Evolutionary conservation across 371 early-diverging fungal genomes (phyloP), one percentile per base, ranked within the genome.

Genomic region (Basidiobolus meristosporus): DNA sequence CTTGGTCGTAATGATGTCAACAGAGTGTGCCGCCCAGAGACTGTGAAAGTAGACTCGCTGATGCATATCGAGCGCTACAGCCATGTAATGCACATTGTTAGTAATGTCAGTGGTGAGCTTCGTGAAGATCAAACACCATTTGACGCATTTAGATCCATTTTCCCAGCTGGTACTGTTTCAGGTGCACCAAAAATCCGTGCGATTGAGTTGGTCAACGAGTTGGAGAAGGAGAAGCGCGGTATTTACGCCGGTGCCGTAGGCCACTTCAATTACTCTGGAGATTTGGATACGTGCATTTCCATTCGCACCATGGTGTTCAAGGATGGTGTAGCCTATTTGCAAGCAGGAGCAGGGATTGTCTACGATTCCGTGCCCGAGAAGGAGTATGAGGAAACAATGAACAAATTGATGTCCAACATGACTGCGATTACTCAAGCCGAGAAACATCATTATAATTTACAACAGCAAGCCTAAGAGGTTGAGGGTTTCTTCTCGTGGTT

Each of bases 11-110:
- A 96, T 56, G 97, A 96, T 54, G 76, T 88, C 16, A 92, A 96
- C 60, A 82, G 93, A 32, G 73, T 96, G 20, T 93, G 92, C 59
- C 63, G 78, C 41, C 93, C 97, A 1, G 70, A 69, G 42, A 72
- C 90, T 22, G 92, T 91, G 44, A 79, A 68, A 43, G 91, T 92
- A 7, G 90, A 92, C 49, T 88, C 87, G 44, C 60, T 93, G 43
- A 96, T 96, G 97, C 76, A 88, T 40, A 77, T 93, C 45, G 97
- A 96, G 54, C 68, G 77, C 29, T 96, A 89, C 51, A 82, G 84
- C 23, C 93, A 96, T 52, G 96, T 92, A 21, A 96, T 96, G 91
- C 97, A 96, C 46, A 91, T 96, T 53, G 93, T 93, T 12, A 79
- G 81, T 44, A 80, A 90, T 47, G 89, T 96, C 6, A 79, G 82